Conservation (phyloP, 139 green algal genomes). For the Chlamydomonas incerta region DNA sequence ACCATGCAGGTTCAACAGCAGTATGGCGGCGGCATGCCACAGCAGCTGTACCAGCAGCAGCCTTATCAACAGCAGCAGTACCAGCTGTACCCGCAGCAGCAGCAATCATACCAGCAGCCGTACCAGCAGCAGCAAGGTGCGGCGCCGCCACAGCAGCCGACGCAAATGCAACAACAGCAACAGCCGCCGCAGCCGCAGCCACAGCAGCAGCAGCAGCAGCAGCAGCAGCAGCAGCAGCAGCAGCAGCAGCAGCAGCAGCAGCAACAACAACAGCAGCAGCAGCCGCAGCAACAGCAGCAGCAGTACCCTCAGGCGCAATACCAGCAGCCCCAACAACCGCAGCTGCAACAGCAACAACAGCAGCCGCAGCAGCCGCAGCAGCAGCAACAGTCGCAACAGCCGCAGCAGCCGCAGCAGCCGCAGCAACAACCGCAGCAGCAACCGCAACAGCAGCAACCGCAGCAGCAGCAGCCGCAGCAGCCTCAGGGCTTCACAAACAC, state of each 20-base stretch:
- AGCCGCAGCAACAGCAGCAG: neutral
- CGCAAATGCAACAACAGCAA: neutral
- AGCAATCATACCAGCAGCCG: too few species aligned
- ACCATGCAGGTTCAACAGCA: too few species aligned
- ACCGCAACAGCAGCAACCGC: neutral
- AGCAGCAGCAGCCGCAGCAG: neutral
- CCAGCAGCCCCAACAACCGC: too few species aligned
- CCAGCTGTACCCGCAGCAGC: neutral
- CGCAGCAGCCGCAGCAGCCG: neutral
- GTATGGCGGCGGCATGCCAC: too few species aligned
- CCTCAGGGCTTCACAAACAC: neutral
- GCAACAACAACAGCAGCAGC: neutral
- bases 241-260: neutral
- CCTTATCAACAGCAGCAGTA: conserved; percentile 17
- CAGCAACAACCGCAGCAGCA: neutral
- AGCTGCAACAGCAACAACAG: neutral
- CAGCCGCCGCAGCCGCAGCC: neutral
- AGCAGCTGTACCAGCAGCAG: too few species aligned
- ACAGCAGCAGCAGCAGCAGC: neutral
- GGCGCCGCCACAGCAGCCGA: conserved; percentile 17
- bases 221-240: neutral
- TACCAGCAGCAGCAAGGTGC: neutral
- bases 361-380: neutral
- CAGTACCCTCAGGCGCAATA: neutral
- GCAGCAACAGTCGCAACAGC: neutral